Evolutionary conservation across 31 red algal species (phyloP).

Genomic region (Endocladia muricata): DNA sequence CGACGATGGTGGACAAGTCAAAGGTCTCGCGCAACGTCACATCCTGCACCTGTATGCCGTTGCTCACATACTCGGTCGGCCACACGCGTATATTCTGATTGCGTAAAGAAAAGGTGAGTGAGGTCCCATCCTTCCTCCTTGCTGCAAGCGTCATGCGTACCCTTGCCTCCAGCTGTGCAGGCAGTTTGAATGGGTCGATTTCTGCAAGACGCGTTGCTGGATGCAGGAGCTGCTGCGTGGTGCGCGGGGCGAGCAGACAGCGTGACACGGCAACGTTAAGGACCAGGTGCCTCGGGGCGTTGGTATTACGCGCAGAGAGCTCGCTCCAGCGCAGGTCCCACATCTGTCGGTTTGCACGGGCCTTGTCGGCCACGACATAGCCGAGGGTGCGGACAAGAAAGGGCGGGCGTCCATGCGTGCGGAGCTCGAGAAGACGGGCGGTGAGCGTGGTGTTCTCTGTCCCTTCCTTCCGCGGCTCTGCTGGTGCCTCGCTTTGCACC

Average conservation of each 20-base stretch:
- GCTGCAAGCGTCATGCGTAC: too few relatives aligned
- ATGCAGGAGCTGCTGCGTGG: neutral
- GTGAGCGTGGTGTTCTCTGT: neutral
- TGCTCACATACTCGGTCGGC: conserved; percentile 29
- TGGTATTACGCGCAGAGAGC: neutral
- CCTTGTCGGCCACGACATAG: conserved; percentile 1
- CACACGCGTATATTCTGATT: too few relatives aligned
- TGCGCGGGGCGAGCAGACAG: neutral
- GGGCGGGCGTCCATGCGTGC: neutral
- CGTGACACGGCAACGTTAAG: neutral
- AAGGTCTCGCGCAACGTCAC: conserved; percentile 11
- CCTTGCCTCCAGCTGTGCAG: too few relatives aligned
- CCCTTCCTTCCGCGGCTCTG: too few relatives aligned
- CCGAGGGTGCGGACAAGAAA: conserved; percentile 16
- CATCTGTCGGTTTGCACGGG: neutral
- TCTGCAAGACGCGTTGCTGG: too few relatives aligned
- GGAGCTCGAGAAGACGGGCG: neutral
- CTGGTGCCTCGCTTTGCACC: too few relatives aligned
- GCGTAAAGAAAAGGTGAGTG: conserved; percentile 19
- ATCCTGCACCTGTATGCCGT: neutral
- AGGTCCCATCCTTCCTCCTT: conserved; percentile 10
- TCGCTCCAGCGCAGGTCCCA: neutral
- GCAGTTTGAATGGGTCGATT: too few relatives aligned
- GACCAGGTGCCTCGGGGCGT: neutral
- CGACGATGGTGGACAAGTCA: conserved; percentile 40